Conservation (phyloP, 2,329 filamentous ascomycete genomes). For the Arthroderma sp. region DNA sequence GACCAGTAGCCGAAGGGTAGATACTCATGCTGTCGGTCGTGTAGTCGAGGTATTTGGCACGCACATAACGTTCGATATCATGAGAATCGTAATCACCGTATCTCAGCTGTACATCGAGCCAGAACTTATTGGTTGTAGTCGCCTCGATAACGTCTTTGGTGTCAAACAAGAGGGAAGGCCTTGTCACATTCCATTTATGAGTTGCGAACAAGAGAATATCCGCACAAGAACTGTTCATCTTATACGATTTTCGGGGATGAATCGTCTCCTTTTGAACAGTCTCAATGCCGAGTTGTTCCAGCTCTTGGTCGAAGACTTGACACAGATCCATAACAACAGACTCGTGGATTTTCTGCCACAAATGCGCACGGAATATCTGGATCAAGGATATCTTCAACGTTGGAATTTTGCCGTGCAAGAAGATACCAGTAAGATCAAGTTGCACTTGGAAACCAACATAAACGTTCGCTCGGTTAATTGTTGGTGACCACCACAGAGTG, state of each 20-base stretch:
- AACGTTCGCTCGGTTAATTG: slow-evolving; percentile 90
- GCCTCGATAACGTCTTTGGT: slow-evolving; percentile 91
- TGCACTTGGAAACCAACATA: slow-evolving; percentile 99
- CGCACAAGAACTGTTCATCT: slow-evolving; percentile 99
- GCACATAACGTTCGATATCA: slow-evolving; percentile 94
- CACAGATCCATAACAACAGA: slow-evolving; percentile 98
- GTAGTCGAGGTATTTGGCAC: slow-evolving; percentile 97
- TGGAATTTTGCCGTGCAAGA: slow-evolving; percentile 97
- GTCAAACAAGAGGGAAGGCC: slow-evolving; percentile 85
- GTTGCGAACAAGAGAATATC: slow-evolving; percentile 94
- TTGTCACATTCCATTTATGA: slow-evolving; percentile 97
- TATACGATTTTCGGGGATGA: slow-evolving; percentile 97
- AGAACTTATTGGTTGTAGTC: slow-evolving; percentile 97
- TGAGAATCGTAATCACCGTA: slow-evolving; percentile 99
- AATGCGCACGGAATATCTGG: slow-evolving; percentile 97
- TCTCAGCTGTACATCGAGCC: slow-evolving; percentile 90
- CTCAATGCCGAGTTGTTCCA: slow-evolving; percentile 91
- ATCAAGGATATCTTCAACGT: slow-evolving; percentile 96
- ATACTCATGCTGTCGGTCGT: slow-evolving; percentile 98
- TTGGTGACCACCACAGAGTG: slow-evolving; percentile 93
- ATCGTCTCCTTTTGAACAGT: slow-evolving; percentile 99
- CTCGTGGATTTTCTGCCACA: slow-evolving; percentile 99
- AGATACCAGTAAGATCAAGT: slow-evolving; percentile 93
- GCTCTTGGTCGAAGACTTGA: slow-evolving; percentile 94
- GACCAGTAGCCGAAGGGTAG: slow-evolving; percentile 87